Base-by-base conservation (phyloP, 352 stramenopile species). In the Lagenidium sp. region DNA sequence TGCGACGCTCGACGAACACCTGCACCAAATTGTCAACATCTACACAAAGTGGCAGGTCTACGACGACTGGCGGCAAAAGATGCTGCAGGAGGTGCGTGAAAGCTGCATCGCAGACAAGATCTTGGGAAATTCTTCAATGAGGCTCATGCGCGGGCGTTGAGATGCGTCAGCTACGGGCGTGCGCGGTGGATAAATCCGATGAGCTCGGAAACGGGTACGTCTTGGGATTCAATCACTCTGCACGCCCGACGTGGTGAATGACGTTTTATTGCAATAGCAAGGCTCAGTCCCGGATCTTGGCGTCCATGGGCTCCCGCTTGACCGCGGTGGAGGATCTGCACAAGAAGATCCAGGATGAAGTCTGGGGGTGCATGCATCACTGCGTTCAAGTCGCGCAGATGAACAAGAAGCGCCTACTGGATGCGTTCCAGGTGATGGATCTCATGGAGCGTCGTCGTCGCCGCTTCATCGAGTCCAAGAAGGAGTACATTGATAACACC, bases 331-430 rank as follows among this genome's bases (percentile, higher is more conserved):
- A 90, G 34, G 66, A 43, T 16, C 44, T 89, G 2, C 54, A 78
- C 32, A 58, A 60, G 11, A 77, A 77, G n/a, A 82, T 90, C 44
- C 46, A 69, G n/a, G 67, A 49, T 6, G 78, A 90, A 50, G 75
- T 87, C 1, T 87, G 70, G 72, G 75, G 74, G 2, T 90, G 78
- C 36, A 65, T 90, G 67, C 57, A 87, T 29, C 77, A 93, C 57
- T 90, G 80, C 26, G 71, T 93, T 4, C 73, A 93, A 51, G 73
- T 93, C 26, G 77, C 75, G 0, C 78, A 90, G 50, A 82, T 81
- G 41, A 75, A 79, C 32, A 79, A 76, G 26, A 66, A 74, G 21
- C 67, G 80, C 0, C 60, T 93, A 1, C 21, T 59, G 10, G 69
- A 85, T 44, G 75, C 80, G 2, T 89, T 93, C 34, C 63, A 81